A percentile compares a stretch with the other conserved stretches of the same genome.
Conservation (phyloP, 2,329 filamentous ascomycete species). For the Clarireedia sp. region DNA sequence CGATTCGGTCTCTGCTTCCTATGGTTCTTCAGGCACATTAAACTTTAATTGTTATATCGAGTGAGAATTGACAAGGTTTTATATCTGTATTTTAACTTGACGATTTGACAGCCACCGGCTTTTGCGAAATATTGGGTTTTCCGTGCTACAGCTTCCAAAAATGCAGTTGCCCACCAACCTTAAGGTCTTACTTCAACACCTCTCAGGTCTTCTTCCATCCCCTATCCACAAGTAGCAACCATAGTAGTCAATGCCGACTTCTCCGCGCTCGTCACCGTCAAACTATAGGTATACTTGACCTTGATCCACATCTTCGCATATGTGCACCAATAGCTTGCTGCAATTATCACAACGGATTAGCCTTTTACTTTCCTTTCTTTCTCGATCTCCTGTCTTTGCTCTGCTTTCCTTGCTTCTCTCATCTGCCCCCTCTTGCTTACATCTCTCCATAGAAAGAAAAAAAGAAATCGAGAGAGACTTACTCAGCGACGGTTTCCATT, state of each 20-base stretch:
- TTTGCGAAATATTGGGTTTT: too few relatives aligned
- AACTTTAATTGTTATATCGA: too few relatives aligned
- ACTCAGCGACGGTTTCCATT: slow-evolving; percentile 53
- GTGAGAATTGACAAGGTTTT: too few relatives aligned
- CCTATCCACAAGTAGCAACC: slow-evolving; percentile 53
- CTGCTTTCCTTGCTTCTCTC: background rate
- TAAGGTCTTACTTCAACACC: too few relatives aligned
- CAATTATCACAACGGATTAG: slow-evolving; percentile 7
- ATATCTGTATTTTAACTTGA: too few relatives aligned
- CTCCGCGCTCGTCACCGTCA: slow-evolving; percentile 65
- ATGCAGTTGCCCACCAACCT: background rate
- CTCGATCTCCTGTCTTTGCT: background rate
- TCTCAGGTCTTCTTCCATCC: background rate
- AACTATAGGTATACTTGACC: slow-evolving; percentile 64
- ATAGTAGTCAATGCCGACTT: slow-evolving; percentile 59
- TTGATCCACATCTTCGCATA: slow-evolving; percentile 69
- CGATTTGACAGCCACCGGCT: too few relatives aligned
- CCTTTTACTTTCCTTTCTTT: background rate
- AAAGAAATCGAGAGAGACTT: slow-evolving; percentile 28
- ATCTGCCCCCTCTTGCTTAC: too few relatives aligned
- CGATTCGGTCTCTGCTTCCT: too few relatives aligned
- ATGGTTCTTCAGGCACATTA: too few relatives aligned
- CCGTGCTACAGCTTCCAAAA: too few relatives aligned
- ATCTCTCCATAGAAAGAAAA: background rate
- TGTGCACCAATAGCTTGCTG: slow-evolving; percentile 62